phyloP scores from a whole-genome alignment of 2,329 filamentous ascomycete species.

The Cylindrodendrum hubeiense region DNA sequence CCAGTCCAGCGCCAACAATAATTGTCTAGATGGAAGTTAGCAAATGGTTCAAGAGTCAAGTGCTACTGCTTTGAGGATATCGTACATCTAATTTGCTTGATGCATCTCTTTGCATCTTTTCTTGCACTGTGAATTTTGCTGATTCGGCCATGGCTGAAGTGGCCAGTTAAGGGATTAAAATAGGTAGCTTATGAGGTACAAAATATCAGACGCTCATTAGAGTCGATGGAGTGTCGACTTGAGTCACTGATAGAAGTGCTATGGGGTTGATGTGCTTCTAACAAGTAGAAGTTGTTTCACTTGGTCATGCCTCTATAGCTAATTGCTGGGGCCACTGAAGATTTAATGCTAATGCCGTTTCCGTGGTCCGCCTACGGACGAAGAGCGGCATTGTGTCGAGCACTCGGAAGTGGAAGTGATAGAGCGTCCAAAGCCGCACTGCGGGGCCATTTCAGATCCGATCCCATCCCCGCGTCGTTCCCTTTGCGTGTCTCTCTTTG shows the following conservation, averaged over 20 bases:
- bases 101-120: slow-evolving; percentile 26
- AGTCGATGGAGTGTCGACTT: neutral
- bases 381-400: slow-evolving; percentile 5
- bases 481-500: neutral
- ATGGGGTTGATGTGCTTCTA: neutral
- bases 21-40: slow-evolving; percentile 21
- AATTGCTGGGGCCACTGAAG: slow-evolving; percentile 1
- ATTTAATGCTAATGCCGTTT: slow-evolving; percentile 10
- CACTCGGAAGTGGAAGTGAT: slow-evolving; percentile 22
- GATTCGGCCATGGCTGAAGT: slow-evolving; percentile 15
- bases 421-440: neutral
- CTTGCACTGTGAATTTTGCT: slow-evolving; percentile 17
- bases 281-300: neutral
- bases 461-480: slow-evolving; percentile 1
- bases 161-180: neutral
- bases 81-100: slow-evolving; percentile 30
- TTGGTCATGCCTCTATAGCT: neutral
- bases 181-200: neutral
- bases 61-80: neutral
- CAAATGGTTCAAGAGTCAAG: neutral
- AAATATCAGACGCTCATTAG: neutral
- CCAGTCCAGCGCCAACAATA: slow-evolving; percentile 44
- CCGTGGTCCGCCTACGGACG: neutral
- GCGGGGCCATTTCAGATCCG: slow-evolving; percentile 5
- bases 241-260: neutral